A percentile compares a stretch with the other conserved stretches of the same genome.
phyloP scores from a whole-genome alignment of 1,284 basidiomycete genomes.

The Gymnopus androsaceus region DNA sequence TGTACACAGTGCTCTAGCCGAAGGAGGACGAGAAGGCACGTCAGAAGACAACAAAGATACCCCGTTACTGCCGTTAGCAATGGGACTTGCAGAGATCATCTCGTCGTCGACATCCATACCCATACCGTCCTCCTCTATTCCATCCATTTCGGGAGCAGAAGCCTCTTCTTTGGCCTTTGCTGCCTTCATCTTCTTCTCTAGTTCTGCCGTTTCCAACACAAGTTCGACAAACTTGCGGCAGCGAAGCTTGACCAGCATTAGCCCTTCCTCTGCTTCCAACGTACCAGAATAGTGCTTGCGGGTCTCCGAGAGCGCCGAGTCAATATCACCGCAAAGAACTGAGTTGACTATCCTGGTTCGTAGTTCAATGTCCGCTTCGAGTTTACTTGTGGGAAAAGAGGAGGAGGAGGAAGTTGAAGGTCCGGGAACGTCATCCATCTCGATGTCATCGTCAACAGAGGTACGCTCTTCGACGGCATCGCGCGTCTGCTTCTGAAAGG shows the following conservation, averaged over 20 bases:
- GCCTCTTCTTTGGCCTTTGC: conserved; percentile 28
- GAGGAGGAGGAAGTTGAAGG: not conserved
- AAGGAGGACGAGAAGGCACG: conserved; percentile 17
- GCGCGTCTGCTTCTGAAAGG: conserved; percentile 56
- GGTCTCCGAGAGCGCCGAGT: conserved; percentile 62
- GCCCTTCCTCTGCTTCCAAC: conserved; percentile 63
- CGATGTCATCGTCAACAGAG: conserved; percentile 40
- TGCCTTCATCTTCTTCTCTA: conserved; percentile 58
- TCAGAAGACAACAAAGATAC: not conserved
- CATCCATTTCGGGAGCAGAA: conserved; percentile 24
- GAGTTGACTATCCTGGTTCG: conserved; percentile 72
- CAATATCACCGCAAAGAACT: conserved; percentile 70
- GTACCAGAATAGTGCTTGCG: conserved; percentile 59
- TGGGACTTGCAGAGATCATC: conserved; percentile 23
- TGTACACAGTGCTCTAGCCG: conserved; percentile 16
- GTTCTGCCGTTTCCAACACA: conserved; percentile 65
- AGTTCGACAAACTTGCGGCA: conserved; percentile 84
- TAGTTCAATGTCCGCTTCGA: conserved; percentile 54
- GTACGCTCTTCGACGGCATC: conserved; percentile 6
- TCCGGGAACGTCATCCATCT: conserved; percentile 40
- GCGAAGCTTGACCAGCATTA: conserved; percentile 74
- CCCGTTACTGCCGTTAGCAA: conserved; percentile 7
- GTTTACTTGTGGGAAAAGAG: not conserved
- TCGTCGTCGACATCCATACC: conserved; percentile 55
- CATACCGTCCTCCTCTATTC: conserved; percentile 48